phyloP scores from a whole-genome alignment of 208 protist species.

The Acanthamoeba culbertsoni region DNA sequence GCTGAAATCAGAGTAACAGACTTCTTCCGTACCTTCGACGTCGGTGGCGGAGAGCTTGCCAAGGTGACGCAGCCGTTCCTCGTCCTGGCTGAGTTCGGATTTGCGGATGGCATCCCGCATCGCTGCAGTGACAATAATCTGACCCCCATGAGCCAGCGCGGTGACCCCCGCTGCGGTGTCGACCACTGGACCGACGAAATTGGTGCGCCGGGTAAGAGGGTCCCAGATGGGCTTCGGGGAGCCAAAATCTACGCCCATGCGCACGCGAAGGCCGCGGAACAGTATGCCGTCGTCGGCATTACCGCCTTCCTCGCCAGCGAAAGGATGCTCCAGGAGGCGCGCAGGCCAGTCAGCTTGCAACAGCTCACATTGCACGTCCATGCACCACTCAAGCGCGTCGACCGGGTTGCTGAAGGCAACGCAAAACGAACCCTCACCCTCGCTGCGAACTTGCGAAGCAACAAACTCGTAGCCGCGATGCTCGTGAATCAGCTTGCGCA shows the following conservation, averaged over 20 bases:
- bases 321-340: background rate
- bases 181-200: background rate
- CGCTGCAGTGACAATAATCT: background rate
- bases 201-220: background rate
- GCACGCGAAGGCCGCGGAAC: conserved; percentile 22
- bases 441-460: background rate
- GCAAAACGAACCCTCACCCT: conserved; percentile 28
- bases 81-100: background rate
- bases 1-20: background rate
- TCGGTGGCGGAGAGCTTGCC: background rate
- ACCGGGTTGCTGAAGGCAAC: background rate
- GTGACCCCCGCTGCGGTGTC: background rate
- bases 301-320: background rate
- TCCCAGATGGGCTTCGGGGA: background rate
- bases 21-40: background rate
- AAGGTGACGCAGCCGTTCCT: background rate
- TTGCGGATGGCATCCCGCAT: background rate
- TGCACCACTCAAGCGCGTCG: background rate
- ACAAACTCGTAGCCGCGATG: conserved; percentile 35
- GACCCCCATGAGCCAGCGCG: background rate
- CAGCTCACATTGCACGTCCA: background rate
- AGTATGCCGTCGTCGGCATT: background rate
- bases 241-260: conserved; percentile 28
- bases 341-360: background rate
- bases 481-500: background rate